Conservation (phyloP, 352 stramenopile genomes). For the Globisporangium nagaii region DNA sequence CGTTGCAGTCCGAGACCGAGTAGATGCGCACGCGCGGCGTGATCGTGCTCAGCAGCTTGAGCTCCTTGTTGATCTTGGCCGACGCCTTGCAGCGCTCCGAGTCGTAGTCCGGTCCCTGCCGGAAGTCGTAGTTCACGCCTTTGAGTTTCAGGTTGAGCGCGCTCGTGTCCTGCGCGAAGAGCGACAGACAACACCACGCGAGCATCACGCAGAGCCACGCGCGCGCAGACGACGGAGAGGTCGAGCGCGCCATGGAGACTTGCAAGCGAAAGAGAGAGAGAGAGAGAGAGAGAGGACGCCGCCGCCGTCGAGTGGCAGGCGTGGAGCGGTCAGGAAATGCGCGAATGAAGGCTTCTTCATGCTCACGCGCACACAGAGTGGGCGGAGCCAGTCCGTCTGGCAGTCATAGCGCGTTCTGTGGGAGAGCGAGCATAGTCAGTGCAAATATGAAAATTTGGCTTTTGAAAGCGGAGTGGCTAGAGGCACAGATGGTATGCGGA, state of each 20-base stretch:
- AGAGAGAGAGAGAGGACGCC: not conserved
- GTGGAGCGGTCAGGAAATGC: no score
- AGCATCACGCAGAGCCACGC: not conserved
- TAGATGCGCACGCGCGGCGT: constrained; percentile 48
- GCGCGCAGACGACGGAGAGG: not conserved
- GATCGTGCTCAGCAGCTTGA: constrained; percentile 33
- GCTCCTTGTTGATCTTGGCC: constrained; percentile 30
- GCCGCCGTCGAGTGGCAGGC: not conserved
- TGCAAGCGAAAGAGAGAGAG: no score
- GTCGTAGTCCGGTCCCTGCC: constrained; percentile 44
- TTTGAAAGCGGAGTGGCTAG: no score
- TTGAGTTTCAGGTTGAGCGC: constrained; percentile 16
- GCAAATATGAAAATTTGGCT: no score
- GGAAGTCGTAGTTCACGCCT: constrained; percentile 72
- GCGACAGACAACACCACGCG: not conserved
- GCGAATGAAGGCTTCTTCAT: no score
- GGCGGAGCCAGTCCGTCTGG: no score
- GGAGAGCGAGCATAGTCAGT: no score
- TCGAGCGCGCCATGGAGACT: not conserved
- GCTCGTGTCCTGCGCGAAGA: not conserved
- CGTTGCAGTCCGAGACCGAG: constrained; percentile 57
- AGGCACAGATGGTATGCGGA: no score
- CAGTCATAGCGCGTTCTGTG: no score
- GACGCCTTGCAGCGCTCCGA: constrained; percentile 45
- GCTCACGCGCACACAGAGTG: no score